Evolutionary conservation across 225 moss, liverwort and hornwort genomes (phyloP).

Genomic region (Bryum argenteum): DNA sequence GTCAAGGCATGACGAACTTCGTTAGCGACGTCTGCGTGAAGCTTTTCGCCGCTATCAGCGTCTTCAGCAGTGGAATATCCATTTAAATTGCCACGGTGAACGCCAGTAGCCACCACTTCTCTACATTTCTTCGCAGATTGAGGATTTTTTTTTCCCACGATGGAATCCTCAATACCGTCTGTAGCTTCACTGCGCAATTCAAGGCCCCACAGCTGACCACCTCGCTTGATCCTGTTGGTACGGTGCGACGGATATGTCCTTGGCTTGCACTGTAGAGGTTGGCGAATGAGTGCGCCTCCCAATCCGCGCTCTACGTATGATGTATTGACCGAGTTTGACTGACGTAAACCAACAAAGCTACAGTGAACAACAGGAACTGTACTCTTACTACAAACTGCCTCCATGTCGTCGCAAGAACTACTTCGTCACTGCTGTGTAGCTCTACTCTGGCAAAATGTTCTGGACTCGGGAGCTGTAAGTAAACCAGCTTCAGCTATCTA

Average conservation of each 20-base stretch:
- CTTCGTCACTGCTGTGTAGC: conserved; percentile 14
- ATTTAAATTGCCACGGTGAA: conserved; percentile 36
- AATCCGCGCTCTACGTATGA: conserved; percentile 37
- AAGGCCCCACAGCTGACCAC: conserved; percentile 43
- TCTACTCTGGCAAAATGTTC: conserved; percentile 5
- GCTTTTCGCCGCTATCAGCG: conserved; percentile 28
- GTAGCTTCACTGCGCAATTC: conserved; percentile 48
- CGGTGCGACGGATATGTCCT: conserved; percentile 28
- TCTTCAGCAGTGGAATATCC: conserved; percentile 37
- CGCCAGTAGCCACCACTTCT: conserved; percentile 34
- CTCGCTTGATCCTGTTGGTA: conserved; percentile 28
- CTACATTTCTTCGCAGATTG: conserved; percentile 28
- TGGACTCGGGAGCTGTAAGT: conserved; percentile 12
- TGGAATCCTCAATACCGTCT: conserved; percentile 43
- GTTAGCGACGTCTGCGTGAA: conserved; percentile 23
- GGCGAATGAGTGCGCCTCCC: conserved; percentile 32
- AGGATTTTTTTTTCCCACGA: conserved; percentile 26
- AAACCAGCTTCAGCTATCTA: conserved; percentile 16
- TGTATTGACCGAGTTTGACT: conserved; percentile 26
- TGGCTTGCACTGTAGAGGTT: conserved; percentile 36
- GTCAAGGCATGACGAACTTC: conserved; percentile 33
- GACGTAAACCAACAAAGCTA: conserved; percentile 23
- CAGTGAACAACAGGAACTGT: conserved; percentile 28
- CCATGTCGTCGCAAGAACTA: conserved; percentile 33
- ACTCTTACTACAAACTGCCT: conserved; percentile 45